Evolutionary conservation across 139 green algal genomes (phyloP).

Genomic region (Volvox reticuliferus): DNA sequence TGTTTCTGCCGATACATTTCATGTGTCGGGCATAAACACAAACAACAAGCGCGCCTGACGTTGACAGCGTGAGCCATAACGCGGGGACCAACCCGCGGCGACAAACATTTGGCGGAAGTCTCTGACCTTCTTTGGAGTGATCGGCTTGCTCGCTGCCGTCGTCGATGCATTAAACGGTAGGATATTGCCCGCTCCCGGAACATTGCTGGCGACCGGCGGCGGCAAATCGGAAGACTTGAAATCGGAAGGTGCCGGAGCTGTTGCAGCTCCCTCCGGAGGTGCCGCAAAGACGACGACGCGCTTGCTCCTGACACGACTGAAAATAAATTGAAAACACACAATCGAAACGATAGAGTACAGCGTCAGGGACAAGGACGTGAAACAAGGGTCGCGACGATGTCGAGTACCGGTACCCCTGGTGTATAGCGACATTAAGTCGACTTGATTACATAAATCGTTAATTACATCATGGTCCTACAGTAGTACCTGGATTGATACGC

Average conservation of each 20-base stretch:
- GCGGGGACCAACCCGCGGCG: too few species aligned
- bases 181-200: not conserved
- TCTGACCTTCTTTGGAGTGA: not conserved
- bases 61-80: too few species aligned
- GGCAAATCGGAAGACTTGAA: not conserved
- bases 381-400: too few species aligned
- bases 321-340: not conserved
- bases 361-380: not conserved
- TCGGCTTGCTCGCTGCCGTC: not conserved
- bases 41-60: too few species aligned
- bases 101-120: too few species aligned
- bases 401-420: too few species aligned
- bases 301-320: constrained; percentile 7
- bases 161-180: not conserved
- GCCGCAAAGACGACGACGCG: not conserved
- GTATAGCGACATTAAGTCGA: not conserved
- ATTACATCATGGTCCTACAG: not conserved
- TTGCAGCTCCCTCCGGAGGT: not conserved
- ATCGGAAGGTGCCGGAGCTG: not conserved
- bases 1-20: too few species aligned
- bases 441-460: not conserved
- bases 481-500: too few species aligned
- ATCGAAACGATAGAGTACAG: not conserved
- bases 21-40: too few species aligned
- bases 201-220: not conserved